Conservation (phyloP, 2,329 filamentous ascomycete genomes). For the Trichophyton verrucosum region DNA sequence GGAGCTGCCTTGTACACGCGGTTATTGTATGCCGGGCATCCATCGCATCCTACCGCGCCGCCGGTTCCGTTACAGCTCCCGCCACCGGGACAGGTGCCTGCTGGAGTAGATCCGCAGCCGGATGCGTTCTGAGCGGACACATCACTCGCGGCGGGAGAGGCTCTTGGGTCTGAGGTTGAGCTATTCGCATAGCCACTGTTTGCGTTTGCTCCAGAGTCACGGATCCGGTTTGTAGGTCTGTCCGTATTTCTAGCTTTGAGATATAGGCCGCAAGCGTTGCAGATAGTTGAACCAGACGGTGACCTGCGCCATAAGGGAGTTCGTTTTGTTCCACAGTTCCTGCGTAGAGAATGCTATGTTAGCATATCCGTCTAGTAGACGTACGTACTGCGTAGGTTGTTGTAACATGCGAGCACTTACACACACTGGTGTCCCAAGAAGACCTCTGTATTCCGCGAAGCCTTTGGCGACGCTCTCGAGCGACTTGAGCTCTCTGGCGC, state of each 20-base stretch:
- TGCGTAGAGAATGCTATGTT: slow-evolving; percentile 28
- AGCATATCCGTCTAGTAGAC: not conserved
- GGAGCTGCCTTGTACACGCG: slow-evolving; percentile 71
- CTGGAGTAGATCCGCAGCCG: slow-evolving; percentile 26
- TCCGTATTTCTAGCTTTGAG: slow-evolving; percentile 84
- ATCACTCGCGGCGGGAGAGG: slow-evolving; percentile 26
- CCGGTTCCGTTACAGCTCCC: slow-evolving; percentile 94
- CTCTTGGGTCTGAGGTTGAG: slow-evolving; percentile 7
- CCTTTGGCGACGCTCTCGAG: slow-evolving; percentile 23
- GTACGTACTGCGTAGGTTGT: not conserved
- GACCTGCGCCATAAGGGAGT: slow-evolving; percentile 93
- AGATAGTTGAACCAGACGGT: slow-evolving; percentile 85
- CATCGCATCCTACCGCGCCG: slow-evolving; percentile 85
- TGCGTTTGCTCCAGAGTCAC: slow-evolving; percentile 41
- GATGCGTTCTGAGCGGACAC: slow-evolving; percentile 21
- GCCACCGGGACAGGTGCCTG: slow-evolving; percentile 88
- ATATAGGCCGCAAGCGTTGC: slow-evolving; percentile 94
- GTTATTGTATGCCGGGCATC: slow-evolving; percentile 96
- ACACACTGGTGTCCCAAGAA: slow-evolving; percentile 33
- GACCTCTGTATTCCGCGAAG: slow-evolving; percentile 24
- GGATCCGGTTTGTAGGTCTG: slow-evolving; percentile 80
- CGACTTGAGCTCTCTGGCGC: slow-evolving; percentile 13
- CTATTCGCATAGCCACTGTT: slow-evolving; percentile 15
- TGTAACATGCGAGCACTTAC: slow-evolving; percentile 17
- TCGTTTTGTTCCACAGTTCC: slow-evolving; percentile 87